These are phyloP conservation scores for Trametes gibbosa DNA, from an alignment of 768 basidiomycete genomes.

Conservation along the genomic window DNA sequence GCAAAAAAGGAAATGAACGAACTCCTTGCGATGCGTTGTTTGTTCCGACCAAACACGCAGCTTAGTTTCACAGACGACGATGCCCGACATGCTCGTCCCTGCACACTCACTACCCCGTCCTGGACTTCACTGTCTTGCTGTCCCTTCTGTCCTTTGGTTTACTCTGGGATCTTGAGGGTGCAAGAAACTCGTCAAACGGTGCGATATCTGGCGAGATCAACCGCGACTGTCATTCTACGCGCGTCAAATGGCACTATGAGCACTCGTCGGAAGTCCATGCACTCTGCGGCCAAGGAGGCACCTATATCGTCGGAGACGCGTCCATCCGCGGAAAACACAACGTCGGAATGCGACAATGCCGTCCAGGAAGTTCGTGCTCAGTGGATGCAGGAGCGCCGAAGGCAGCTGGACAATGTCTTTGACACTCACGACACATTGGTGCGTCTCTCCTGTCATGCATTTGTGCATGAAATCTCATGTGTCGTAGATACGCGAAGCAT, in stretches of 20 bases:
- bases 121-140: neutral
- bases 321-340: neutral
- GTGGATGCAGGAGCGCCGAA: conserved; percentile 58
- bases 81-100: conserved; percentile 19
- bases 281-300: neutral
- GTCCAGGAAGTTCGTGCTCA: conserved; percentile 39
- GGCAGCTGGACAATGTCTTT: conserved; percentile 53
- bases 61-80: conserved; percentile 28
- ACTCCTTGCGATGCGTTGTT: conserved; percentile 21
- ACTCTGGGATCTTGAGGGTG: conserved; percentile 28
- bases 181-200: conserved; percentile 65
- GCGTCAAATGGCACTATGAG: conserved; percentile 18
- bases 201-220: conserved; percentile 64
- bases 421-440: conserved; percentile 75
- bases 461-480: neutral
- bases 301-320: neutral
- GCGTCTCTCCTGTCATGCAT: conserved; percentile 28
- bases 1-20: neutral
- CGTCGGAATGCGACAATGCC: conserved; percentile 7
- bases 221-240: conserved; percentile 22
- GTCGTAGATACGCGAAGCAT: conserved; percentile 74
- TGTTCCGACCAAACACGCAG: conserved; percentile 31
- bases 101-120: conserved; percentile 18
- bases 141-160: neutral
- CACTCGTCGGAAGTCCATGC: conserved; percentile 7